Percentiles rank a stretch among this genome's conserved stretches.
Conservation (phyloP, 805 yeast species). For the Schwanniomyces sp. region DNA sequence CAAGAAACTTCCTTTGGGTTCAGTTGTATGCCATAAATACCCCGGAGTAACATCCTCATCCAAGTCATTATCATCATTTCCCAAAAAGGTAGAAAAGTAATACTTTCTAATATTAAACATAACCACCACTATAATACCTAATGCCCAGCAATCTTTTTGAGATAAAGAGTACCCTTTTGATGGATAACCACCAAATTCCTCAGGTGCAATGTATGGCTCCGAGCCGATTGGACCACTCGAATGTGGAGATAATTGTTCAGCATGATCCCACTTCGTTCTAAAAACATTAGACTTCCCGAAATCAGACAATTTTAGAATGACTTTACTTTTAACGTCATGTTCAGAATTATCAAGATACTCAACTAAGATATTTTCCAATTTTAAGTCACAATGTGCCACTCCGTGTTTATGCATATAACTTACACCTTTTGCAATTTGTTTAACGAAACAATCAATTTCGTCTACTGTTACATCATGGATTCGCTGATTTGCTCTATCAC, state of each 20-base stretch:
- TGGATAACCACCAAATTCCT: conserved; percentile 46
- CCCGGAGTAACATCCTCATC: conserved; percentile 18
- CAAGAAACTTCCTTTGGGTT: conserved; percentile 12
- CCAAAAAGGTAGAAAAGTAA: conserved; percentile 17
- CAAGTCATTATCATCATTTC: conserved; percentile 9
- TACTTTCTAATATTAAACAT: conserved; percentile 30
- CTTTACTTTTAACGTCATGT: conserved; percentile 6
- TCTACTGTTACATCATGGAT: conserved; percentile 22
- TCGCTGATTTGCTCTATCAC: conserved; percentile 6
- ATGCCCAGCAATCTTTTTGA: conserved; percentile 85
- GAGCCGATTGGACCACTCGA: conserved; percentile 79
- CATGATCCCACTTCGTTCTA: conserved; percentile 78
- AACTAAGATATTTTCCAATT: conserved; percentile 81
- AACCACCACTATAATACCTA: conserved; percentile 54
- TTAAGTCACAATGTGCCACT: conserved; percentile 90
- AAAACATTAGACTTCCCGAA: conserved; percentile 92
- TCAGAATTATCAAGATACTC: conserved; percentile 5
- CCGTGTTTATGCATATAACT: conserved; percentile 88
- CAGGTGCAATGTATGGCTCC: conserved; percentile 91
- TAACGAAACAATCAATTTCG: conserved; percentile 88
- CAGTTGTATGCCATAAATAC: conserved; percentile 36
- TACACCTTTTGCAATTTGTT: conserved; percentile 80
- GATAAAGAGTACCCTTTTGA: conserved; percentile 61
- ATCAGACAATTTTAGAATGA: conserved; percentile 50
- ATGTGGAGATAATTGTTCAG: conserved; percentile 44